Evolutionary conservation across 2,329 filamentous ascomycete species (phyloP), one percentile per base, ranked within the genome.

Genomic region (Verticillium nubilum): DNA sequence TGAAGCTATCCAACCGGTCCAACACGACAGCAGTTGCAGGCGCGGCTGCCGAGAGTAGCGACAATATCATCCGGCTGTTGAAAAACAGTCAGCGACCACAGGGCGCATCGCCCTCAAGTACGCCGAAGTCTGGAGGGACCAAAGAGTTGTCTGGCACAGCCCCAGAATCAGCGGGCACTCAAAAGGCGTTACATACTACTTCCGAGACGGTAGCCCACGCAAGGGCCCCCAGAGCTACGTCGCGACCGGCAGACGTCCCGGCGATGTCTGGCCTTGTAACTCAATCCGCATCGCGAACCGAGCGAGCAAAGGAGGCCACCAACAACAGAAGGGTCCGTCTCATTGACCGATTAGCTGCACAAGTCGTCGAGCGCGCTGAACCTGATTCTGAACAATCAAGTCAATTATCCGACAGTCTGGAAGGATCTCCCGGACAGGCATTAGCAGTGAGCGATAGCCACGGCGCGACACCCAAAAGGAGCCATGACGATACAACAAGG

Each of bases 301-400:
- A 50, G 26, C 13, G 17, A 33, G n/a, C 25, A 33, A 19, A 31
- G 17, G 19, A 10, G 17, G 33, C n/a, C 19, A 7, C 56, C 17
- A 57, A 37, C 37, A 25, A 54, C 23, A 59, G 52, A 33, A 59
- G 58, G 23, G 47, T 62, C 10, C 61, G 62, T 27, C 55, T 64
- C 19, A 64, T 64, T 26, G 62, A 64, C n/a, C 62, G 61, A 53
- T 27, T 64, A 13, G 61, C 50, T 19, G 61, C 62, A 23, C 62
- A 64, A 54, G 60, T 35, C 23, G 56, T 60, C n/a, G 59, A 60
- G 7, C 56, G 53, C 33, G 57, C 50, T 6, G 62, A 63, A 13
- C 10, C 31, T 25, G 56, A 57, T 17, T 17, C 33, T n/a, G 54
- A 37, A 37, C 31, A 10, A 3, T 17, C 29, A 7, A 37, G 7